These are phyloP conservation scores for Trichoderma guizhouense DNA, from an alignment of 2,329 filamentous ascomycete species.

Conservation along the genomic window DNA sequence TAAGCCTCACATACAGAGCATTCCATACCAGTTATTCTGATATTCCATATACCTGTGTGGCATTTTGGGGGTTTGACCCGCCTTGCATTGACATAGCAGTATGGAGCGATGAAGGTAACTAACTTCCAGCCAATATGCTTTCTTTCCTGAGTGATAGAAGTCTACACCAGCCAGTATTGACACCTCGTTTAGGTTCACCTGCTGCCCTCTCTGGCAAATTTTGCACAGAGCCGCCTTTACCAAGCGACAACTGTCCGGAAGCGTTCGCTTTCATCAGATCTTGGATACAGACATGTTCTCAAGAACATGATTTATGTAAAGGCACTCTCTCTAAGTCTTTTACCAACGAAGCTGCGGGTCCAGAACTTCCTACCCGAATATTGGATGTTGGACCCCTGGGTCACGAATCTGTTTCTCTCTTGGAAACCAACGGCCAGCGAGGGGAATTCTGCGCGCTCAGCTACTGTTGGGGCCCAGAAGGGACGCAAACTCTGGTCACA, in stretches of 20 bases:
- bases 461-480: background rate
- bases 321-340: background rate
- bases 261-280: background rate
- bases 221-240: background rate
- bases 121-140: background rate
- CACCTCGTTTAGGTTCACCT: background rate
- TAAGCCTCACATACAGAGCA: background rate
- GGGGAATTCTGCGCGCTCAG: background rate
- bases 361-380: background rate
- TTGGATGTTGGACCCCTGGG: background rate
- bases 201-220: background rate
- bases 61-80: background rate
- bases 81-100: background rate
- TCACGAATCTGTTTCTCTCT: background rate
- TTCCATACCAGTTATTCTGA: background rate
- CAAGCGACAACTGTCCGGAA: background rate
- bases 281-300: background rate
- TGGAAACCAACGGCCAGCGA: background rate
- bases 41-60: background rate
- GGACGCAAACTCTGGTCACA: background rate
- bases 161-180: background rate
- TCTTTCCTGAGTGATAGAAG: background rate
- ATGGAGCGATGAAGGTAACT: background rate
- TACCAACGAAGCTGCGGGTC: accelerated
- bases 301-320: background rate